Evolutionary conservation across 179 eudicot genomes (phyloP), one percentile per base, ranked within the genome.

Genomic region (Patellifolia procumbens): DNA sequence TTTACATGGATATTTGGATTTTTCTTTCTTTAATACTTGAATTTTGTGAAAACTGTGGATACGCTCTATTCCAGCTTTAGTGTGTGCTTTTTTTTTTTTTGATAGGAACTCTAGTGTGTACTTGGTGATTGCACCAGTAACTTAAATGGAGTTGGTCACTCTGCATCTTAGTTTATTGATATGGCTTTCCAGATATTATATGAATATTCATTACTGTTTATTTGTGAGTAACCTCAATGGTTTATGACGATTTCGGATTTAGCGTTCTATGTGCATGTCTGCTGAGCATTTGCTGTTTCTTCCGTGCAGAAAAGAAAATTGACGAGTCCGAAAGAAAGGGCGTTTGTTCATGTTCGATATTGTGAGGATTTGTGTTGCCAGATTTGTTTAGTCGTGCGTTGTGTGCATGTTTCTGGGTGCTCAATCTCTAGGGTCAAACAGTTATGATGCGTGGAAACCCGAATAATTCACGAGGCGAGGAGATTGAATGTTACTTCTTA

Each of bases 281-380:
- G 53, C 58, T 48, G 62, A 52, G 34, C 22, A 10, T 45, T 49
- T 49, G 37, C 9, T 73, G 13, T 51, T 48, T 68, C 34, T 34
- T 28, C 48, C 34, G 4, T 49, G 82, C 82, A 79, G 82, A 74
- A 68, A 79, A 79, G 70, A 79, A 79, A 72, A 20, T 79, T 22
- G 82, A 79, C 35, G 82, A 79, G 19, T 49, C 74, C 60, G 64
- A 79, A 68, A 79, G 71, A 46, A 79, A 69, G 58, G 26, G 70
- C 75, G 48, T 59, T 1, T 79, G 82, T 79, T 68, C 82, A 48
- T 79, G 82, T 60, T 74, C 82, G 24, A 79, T 79, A 79, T 26
- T 79, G 71, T 79, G 64, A 79, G 70, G 34, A 17, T 31, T 34
- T 61, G 35, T 51, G 31, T 48, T 13, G 28, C 26, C 35, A 68